Evolutionary conservation across 306 rosid genomes (phyloP).

Genomic region (Quercus gilva): DNA sequence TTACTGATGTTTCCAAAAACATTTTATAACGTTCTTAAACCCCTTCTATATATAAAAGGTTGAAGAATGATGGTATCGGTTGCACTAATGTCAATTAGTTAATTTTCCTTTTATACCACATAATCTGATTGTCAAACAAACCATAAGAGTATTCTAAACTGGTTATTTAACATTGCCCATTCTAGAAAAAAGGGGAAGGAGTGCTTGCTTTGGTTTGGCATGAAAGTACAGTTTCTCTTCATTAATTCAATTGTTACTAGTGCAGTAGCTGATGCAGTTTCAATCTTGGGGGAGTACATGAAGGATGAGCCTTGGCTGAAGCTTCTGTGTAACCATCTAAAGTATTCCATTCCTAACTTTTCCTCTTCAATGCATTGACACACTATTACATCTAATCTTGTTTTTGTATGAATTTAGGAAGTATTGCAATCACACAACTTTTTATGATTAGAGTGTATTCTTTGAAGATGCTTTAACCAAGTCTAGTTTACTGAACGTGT

Average conservation of each 20-base stretch:
- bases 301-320: conserved; percentile 86
- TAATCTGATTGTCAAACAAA: not conserved
- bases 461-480: conserved; percentile 14
- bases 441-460: conserved; percentile 9
- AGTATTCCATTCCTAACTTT: conserved; percentile 44
- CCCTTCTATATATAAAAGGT: too few species aligned
- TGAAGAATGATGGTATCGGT: too few species aligned
- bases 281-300: conserved; percentile 81
- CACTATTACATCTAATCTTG: not conserved
- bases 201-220: not conserved
- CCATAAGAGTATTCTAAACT: not conserved
- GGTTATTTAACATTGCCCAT: not conserved
- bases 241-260: conserved; percentile 33
- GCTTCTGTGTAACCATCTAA: conserved; percentile 61
- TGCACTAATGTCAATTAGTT: not conserved
- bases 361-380: not conserved
- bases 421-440: not conserved
- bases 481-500: conserved; percentile 1
- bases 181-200: not conserved
- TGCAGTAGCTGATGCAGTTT: conserved; percentile 85
- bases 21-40: too few species aligned
- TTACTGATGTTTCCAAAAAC: too few species aligned
- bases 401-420: not conserved
- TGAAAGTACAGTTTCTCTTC: conserved; percentile 3
- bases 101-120: not conserved